phyloP scores from a whole-genome alignment of 2,329 filamentous ascomycete genomes.

The Cladosporium sp. region DNA sequence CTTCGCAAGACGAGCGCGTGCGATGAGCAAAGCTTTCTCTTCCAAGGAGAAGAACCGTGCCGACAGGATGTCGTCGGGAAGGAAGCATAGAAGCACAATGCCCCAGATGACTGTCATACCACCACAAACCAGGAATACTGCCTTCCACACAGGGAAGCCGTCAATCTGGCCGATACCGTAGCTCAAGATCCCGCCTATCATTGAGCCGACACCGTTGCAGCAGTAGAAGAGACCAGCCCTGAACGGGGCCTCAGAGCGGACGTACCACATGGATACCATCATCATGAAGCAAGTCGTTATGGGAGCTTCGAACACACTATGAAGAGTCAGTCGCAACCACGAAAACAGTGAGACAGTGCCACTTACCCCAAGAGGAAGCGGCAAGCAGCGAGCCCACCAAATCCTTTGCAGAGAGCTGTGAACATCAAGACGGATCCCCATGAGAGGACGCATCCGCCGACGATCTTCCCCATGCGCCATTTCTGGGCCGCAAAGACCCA shows the following conservation, averaged over 20 bases:
- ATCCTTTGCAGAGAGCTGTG: slow-evolving; percentile 63
- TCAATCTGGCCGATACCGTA: slow-evolving; percentile 48
- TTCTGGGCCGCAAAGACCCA: slow-evolving; percentile 36
- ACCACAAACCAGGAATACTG: slow-evolving; percentile 68
- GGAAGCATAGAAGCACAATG: slow-evolving; percentile 60
- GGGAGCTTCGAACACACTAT: slow-evolving; percentile 46
- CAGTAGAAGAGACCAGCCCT: slow-evolving; percentile 57
- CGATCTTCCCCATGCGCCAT: slow-evolving; percentile 38
- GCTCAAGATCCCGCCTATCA: slow-evolving; percentile 69
- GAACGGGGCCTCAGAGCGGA: slow-evolving; percentile 56
- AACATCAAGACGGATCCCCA: slow-evolving; percentile 65
- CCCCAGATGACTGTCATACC: slow-evolving; percentile 64
- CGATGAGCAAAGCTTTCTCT: slow-evolving; percentile 50
- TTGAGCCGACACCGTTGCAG: slow-evolving; percentile 75
- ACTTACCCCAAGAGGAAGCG: slow-evolving; percentile 62
- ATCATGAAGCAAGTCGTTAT: slow-evolving; percentile 50
- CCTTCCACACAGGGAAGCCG: slow-evolving; percentile 44
- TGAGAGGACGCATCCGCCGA: slow-evolving; percentile 52
- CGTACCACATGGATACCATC: slow-evolving; percentile 49
- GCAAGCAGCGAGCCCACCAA: slow-evolving; percentile 60
- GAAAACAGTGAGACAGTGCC: neutral
- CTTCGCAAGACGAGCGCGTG: slow-evolving; percentile 47
- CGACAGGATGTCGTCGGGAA: slow-evolving; percentile 70
- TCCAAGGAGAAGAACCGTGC: slow-evolving; percentile 68
- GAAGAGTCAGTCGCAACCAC: neutral